Base-by-base conservation (phyloP, 768 basidiomycete species). In the Tylopilus balloui region DNA sequence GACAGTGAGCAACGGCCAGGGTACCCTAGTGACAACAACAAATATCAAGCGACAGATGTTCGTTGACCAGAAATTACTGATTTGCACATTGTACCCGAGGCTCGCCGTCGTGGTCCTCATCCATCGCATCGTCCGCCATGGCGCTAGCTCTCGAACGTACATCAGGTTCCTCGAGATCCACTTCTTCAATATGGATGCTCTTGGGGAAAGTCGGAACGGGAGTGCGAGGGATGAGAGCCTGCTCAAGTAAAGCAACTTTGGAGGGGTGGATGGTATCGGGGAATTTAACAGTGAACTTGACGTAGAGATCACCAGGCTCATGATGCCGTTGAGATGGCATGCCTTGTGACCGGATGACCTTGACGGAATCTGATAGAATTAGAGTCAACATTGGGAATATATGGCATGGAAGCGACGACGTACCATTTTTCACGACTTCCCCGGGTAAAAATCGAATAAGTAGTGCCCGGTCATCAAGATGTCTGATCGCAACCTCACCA, bases 311-410 rank as follows among this genome's bases (percentile, higher is more conserved):
- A 32, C 96, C 96, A 34, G 84, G 80, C 65, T 99, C 93, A 71
- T 98, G 96, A 71, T 98, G 95, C 52, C 96, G 84, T 68, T 89
- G 89, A 43, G 96, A 97, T 12, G 95, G 96, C 96, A 99, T 99
- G 53, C 96, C 96, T 72, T 98, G 94, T 5, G 88, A 90, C 42
- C 80, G 80, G 59, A 99, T 86, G 56, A 94, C 85, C 71, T 96
- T 97, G 62, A 93, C 63, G 37, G 88, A 85, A 52, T 88, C 95
- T 94, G 59, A 41, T 39, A 21, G 8, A 51, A 19, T 47, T 17
- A 27, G 6, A 19, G 48, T 49, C 11, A 51, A 51, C 5, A 39
- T 35, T 48, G 23, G 48, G 7, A 43, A 29, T 11, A 14, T 3
- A 14, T 28, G 14, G 35, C 12, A 14, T 9, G 1, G 20, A 40